Evolutionary conservation across 305 asterid species (phyloP).

Genomic region (Solanum chacoense): DNA sequence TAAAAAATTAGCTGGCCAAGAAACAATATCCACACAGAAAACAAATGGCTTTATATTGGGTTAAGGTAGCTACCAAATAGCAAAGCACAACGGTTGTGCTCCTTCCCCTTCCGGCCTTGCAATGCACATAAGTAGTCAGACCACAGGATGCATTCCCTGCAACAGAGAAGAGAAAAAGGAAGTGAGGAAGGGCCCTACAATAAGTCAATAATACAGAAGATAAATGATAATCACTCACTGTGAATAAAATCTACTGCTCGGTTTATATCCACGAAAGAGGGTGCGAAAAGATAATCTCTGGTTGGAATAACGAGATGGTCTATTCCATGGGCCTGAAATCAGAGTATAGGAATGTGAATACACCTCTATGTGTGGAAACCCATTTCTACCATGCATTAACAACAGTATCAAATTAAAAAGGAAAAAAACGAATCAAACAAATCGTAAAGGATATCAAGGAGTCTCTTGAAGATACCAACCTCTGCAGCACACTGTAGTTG

Average conservation of each 20-base stretch:
- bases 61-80: slow-evolving; percentile 41
- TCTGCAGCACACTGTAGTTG: not conserved
- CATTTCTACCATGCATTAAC: not conserved
- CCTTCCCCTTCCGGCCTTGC: slow-evolving; percentile 94
- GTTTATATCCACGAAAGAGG: slow-evolving; percentile 65
- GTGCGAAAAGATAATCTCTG: slow-evolving; percentile 93
- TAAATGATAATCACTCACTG: slow-evolving; percentile 21
- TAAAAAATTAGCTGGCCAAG: no score
- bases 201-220: not conserved
- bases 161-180: not conserved
- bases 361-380: not conserved
- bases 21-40: no score
- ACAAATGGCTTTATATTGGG: no score
- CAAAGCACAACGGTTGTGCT: slow-evolving; percentile 91
- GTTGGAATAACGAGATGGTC: slow-evolving; percentile 92
- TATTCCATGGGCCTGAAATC: slow-evolving; percentile 71
- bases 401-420: not conserved
- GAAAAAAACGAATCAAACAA: not conserved
- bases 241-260: slow-evolving; percentile 80
- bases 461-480: not conserved
- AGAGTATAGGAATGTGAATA: slow-evolving; percentile 6
- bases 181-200: not conserved
- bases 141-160: slow-evolving; percentile 57
- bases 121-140: slow-evolving; percentile 69
- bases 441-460: not conserved